phyloP scores from a whole-genome alignment of 805 yeast genomes.

The Sungouiozyma intestinalis region DNA sequence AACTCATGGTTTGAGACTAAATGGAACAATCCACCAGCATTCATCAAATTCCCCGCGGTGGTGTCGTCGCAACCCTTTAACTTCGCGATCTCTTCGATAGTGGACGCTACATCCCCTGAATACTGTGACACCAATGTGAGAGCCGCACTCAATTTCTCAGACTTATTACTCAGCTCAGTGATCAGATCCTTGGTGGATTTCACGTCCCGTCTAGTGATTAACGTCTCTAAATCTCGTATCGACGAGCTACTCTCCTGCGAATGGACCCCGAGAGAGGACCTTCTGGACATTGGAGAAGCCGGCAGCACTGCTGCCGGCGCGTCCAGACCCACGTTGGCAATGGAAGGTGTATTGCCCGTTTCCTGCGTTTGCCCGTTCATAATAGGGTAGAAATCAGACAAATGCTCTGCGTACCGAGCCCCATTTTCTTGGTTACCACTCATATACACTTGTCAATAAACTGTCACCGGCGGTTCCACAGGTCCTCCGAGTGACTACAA shows the following conservation, averaged over 20 bases:
- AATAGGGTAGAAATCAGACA: slow-evolving; percentile 49
- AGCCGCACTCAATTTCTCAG: slow-evolving; percentile 35
- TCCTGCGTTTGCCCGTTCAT: slow-evolving; percentile 28
- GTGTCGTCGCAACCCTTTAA: slow-evolving; percentile 49
- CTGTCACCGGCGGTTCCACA: too few relatives aligned
- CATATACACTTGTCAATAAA: too few relatives aligned
- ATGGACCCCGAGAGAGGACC: slow-evolving; percentile 29
- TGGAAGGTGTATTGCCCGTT: neutral
- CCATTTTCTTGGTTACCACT: neutral
- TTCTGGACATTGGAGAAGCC: slow-evolving; percentile 3
- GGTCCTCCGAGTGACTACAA: too few relatives aligned
- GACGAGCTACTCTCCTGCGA: slow-evolving; percentile 37
- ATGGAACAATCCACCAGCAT: slow-evolving; percentile 70
- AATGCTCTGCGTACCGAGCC: slow-evolving; percentile 31
- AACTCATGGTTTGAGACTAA: slow-evolving; percentile 70
- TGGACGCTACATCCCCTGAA: slow-evolving; percentile 60
- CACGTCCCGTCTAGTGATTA: slow-evolving; percentile 53
- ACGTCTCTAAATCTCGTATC: slow-evolving; percentile 47
- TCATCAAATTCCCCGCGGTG: slow-evolving; percentile 51
- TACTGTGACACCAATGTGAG: slow-evolving; percentile 36
- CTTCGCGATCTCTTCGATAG: slow-evolving; percentile 54
- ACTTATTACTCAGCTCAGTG: slow-evolving; percentile 38
- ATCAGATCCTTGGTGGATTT: slow-evolving; percentile 39
- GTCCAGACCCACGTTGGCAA: neutral
- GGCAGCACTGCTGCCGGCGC: neutral